Conservation (phyloP, 2,329 filamentous ascomycete genomes). For the Ophioceras dolichostomum region DNA sequence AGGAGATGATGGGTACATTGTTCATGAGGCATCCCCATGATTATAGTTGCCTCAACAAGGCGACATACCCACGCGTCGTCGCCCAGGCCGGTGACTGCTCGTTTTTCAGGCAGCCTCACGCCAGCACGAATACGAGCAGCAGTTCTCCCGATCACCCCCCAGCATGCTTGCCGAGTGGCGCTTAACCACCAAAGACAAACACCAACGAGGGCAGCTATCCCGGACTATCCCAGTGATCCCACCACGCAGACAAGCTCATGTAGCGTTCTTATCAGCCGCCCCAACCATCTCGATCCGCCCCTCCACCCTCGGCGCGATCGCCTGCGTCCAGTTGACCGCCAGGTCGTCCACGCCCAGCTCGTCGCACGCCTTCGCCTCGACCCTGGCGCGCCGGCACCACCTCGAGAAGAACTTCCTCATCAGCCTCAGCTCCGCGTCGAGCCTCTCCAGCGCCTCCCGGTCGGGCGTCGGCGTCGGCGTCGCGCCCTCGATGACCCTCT, state of each 20-base stretch:
- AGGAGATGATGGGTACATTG: too few relatives aligned
- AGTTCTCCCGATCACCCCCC: too few relatives aligned
- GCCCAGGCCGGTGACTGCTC: too few relatives aligned
- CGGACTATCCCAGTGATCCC: neutral
- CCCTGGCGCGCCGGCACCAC: slow-evolving; percentile 58
- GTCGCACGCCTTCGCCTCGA: slow-evolving; percentile 40
- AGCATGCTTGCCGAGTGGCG: too few relatives aligned
- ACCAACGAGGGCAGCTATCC: too few relatives aligned
- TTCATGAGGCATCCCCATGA: too few relatives aligned
- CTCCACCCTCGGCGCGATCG: slow-evolving; percentile 67
- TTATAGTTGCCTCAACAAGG: too few relatives aligned
- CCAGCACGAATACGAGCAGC: too few relatives aligned
- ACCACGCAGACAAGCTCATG: neutral
- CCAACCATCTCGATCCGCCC: slow-evolving; percentile 52
- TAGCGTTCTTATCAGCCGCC: too few relatives aligned
- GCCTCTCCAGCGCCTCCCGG: slow-evolving; percentile 25
- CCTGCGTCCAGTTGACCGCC: slow-evolving; percentile 64
- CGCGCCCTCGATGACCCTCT: slow-evolving; percentile 28
- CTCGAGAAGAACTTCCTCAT: slow-evolving; percentile 58
- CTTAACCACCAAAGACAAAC: too few relatives aligned
- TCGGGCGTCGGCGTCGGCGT: slow-evolving; percentile 20
- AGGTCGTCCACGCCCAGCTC: slow-evolving; percentile 46
- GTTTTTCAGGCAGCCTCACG: too few relatives aligned
- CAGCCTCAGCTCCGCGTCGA: slow-evolving; percentile 39
- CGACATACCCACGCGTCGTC: too few relatives aligned